Evolutionary conservation across 2,329 filamentous ascomycete species (phyloP).

Genomic region (Basipetospora chlamydospora): DNA sequence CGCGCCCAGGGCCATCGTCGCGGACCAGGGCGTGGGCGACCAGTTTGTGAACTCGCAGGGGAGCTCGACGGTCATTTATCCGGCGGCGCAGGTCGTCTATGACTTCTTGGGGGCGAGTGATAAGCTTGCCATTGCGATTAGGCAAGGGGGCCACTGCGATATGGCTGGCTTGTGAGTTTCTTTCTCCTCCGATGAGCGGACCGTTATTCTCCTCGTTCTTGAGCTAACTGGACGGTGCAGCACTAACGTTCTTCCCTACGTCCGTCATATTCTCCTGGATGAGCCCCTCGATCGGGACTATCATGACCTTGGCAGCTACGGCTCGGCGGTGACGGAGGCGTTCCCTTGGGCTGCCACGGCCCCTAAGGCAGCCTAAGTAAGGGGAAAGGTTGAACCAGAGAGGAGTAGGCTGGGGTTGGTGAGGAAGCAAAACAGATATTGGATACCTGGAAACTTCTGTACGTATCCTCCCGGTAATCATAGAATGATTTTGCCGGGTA

Average conservation of each 20-base stretch:
- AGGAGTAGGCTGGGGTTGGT: too few relatives aligned
- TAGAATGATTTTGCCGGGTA: too few relatives aligned
- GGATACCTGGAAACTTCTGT: too few relatives aligned
- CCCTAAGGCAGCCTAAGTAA: constrained; percentile 12
- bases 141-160: constrained; percentile 32
- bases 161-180: constrained; percentile 29
- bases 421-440: not conserved
- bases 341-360: constrained; percentile 29
- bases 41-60: constrained; percentile 33
- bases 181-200: not conserved
- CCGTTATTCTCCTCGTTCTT: not conserved
- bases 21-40: constrained; percentile 38
- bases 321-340: constrained; percentile 26
- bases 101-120: constrained; percentile 36
- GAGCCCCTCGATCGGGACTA: constrained; percentile 30
- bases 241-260: constrained; percentile 27
- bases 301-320: constrained; percentile 26
- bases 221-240: constrained; percentile 8
- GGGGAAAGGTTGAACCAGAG: not conserved
- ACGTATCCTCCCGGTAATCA: too few relatives aligned
- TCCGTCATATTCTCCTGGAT: constrained; percentile 30
- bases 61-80: constrained; percentile 34
- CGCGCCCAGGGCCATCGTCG: constrained; percentile 39
- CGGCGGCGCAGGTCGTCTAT: constrained; percentile 19
- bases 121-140: constrained; percentile 31